phyloP scores from a whole-genome alignment of 2,329 filamentous ascomycete genomes.

The Neofusicoccum sp. region DNA sequence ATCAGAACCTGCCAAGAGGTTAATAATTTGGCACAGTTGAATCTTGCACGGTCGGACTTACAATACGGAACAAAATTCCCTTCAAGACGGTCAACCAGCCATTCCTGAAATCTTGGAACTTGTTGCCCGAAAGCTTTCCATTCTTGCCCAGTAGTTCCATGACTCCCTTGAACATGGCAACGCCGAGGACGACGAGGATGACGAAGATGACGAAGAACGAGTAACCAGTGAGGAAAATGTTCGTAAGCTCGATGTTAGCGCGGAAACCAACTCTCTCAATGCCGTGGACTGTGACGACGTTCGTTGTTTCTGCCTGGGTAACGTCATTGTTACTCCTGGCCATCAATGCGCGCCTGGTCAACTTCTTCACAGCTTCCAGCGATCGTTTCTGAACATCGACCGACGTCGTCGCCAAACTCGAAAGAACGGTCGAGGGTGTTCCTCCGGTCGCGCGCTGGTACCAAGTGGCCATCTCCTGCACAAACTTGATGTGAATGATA shows the following conservation, averaged over 20 bases:
- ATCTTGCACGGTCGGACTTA: neutral
- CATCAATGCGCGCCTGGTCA: constrained; percentile 28
- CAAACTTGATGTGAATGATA: constrained; percentile 81
- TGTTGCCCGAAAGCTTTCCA: constrained; percentile 77
- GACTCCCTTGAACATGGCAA: constrained; percentile 75
- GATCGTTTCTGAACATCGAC: constrained; percentile 77
- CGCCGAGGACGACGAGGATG: constrained; percentile 67
- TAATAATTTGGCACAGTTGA: constrained; percentile 32
- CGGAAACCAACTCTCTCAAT: constrained; percentile 88
- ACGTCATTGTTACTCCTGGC: constrained; percentile 5
- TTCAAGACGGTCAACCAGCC: constrained; percentile 91
- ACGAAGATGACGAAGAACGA: constrained; percentile 87
- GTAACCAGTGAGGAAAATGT: constrained; percentile 89
- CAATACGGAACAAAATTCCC: constrained; percentile 86
- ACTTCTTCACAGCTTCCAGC: constrained; percentile 37
- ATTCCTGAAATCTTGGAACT: constrained; percentile 90
- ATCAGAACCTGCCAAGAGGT: constrained; percentile 59
- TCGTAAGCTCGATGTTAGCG: constrained; percentile 80
- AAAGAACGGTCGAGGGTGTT: constrained; percentile 74
- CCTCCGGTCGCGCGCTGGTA: constrained; percentile 93
- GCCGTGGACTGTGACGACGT: constrained; percentile 63
- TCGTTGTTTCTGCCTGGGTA: constrained; percentile 33
- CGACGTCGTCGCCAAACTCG: constrained; percentile 70
- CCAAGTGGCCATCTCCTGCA: constrained; percentile 89
- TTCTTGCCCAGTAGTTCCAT: constrained; percentile 74